Percentiles rank a stretch among this genome's conserved stretches.
These are phyloP conservation scores for Colletotrichum lini DNA, from an alignment of 2,329 filamentous ascomycete genomes.

Conservation along the genomic window DNA sequence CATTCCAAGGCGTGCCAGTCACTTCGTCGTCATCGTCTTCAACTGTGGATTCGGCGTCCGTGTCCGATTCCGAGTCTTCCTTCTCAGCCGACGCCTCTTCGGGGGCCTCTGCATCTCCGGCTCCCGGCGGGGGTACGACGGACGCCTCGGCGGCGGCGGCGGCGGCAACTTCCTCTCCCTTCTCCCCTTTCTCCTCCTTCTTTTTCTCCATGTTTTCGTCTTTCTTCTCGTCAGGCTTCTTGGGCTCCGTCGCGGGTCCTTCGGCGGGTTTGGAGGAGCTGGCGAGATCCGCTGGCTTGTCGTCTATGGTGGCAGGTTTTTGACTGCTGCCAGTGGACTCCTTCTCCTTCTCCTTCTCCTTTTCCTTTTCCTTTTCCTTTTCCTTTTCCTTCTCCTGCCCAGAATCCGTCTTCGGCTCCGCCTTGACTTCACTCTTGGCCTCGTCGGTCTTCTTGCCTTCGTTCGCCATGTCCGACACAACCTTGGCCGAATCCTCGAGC, in stretches of 20 bases:
- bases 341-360: slow-evolving; percentile 34
- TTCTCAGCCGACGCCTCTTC: slow-evolving; percentile 40
- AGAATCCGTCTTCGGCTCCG: slow-evolving; percentile 37
- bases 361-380: slow-evolving; percentile 31
- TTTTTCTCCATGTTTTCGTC: slow-evolving; percentile 8
- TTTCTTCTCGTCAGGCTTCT: slow-evolving; percentile 27
- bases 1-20: slow-evolving; percentile 54
- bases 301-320: background rate
- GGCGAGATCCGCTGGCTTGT: background rate
- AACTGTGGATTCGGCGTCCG: slow-evolving; percentile 12
- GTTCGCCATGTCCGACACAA: slow-evolving; percentile 35
- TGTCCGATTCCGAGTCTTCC: slow-evolving; percentile 32
- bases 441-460: slow-evolving; percentile 37
- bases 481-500: slow-evolving; percentile 44
- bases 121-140: background rate
- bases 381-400: slow-evolving; percentile 45
- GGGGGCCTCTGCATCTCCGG: background rate
- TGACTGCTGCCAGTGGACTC: slow-evolving; percentile 22
- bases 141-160: slow-evolving; percentile 1
- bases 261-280: slow-evolving; percentile 23
- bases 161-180: background rate
- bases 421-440: slow-evolving; percentile 30
- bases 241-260: slow-evolving; percentile 17
- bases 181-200: slow-evolving; percentile 3
- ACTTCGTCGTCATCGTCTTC: slow-evolving; percentile 40